Evolutionary conservation across 306 rosid genomes (phyloP), one percentile per base, ranked within the genome.

Genomic region (Lathyrus oleraceus): DNA sequence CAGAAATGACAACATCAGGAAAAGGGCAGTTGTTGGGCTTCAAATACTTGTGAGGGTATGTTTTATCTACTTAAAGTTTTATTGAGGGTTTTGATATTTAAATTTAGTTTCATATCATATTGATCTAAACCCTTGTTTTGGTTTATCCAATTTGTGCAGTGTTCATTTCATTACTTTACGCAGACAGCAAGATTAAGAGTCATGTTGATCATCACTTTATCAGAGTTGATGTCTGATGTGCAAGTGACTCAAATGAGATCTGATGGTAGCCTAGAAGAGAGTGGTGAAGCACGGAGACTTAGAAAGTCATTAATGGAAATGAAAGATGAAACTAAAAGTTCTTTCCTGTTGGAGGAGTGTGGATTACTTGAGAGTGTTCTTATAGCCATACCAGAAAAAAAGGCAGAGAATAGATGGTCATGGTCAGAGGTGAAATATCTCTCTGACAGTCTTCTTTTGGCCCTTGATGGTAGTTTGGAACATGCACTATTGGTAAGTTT

Each of bases 201-300:
- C 69, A 88, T 94, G 97, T 82, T 94, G 78, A 90, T 94, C 67
- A 94, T 94, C 79, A 90, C 98, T 38, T 77, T 94, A 63, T 94
- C 98, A 15, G 98, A 94, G 86, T 82, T 94, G 77, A 90, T 90
- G 98, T 94, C 98, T 68, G 98, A 94, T 52, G 95, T 94, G 76
- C 98, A 94, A 94, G 98, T 94, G 77, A 94, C 97, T 83, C 98
- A 90, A 84, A 88, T 94, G 98, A 90, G 85, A 86, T 56, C 97
- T 67, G 96, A 90, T 81, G 98, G 97, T 80, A 84, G 87, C 63
- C 83, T 88, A 61, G 98, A 90, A 79, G 98, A 94, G 84, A 94
- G 97, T 87, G 98, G 98, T 69, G 97, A 94, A 75, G 97, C 97
- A 48, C 89, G 91, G 40, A 81, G 97, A 62, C 90, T 94, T 44